Evolutionary conservation across 139 green algal genomes (phyloP).

Genomic region (Coelastrella sp.): DNA sequence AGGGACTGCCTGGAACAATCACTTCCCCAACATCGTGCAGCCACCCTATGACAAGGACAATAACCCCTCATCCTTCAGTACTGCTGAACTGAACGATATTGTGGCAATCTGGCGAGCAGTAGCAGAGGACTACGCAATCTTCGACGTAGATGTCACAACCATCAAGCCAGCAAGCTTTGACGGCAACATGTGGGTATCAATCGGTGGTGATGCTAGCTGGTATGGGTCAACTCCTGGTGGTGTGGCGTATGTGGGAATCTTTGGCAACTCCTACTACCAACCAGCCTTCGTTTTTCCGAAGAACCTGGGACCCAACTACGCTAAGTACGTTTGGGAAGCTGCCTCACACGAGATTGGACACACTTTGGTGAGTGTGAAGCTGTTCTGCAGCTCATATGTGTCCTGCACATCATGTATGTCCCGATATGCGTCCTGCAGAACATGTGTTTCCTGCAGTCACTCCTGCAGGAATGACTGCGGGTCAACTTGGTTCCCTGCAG

Average conservation of each 20-base stretch:
- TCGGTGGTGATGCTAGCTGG: background rate
- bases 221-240: background rate
- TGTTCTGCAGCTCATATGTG: background rate
- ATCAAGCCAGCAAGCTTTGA: background rate
- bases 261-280: background rate
- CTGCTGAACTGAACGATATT: background rate
- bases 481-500: too few species aligned
- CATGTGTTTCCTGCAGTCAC: background rate
- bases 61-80: background rate
- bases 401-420: background rate
- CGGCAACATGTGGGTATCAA: background rate
- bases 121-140: slow-evolving; percentile 16
- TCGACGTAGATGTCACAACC: slow-evolving; percentile 34
- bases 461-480: background rate
- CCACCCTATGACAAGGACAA: slow-evolving; percentile 6
- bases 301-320: background rate
- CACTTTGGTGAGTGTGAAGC: background rate
- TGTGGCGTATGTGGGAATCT: background rate
- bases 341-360: slow-evolving; percentile 28
- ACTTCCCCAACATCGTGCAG: background rate
- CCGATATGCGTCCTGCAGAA: background rate
- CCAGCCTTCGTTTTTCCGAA: background rate
- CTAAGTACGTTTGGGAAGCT: slow-evolving; percentile 31
- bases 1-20: background rate
- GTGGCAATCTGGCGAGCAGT: background rate